Conservation (phyloP, 176 grass and related monocot genomes). For the Aechmea fasciata region DNA sequence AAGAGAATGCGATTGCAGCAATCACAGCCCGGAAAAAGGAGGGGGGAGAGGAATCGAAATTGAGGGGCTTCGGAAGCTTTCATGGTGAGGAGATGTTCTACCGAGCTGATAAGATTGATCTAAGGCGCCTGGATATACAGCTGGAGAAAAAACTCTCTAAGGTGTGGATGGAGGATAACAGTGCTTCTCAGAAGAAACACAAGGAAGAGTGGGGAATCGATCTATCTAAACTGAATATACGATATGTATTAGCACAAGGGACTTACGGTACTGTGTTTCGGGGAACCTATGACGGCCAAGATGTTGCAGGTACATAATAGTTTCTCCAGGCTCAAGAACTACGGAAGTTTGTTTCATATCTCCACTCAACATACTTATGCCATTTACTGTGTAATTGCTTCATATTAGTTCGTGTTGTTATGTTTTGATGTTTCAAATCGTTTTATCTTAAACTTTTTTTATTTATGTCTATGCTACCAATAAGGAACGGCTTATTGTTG, state of each 20-base stretch:
- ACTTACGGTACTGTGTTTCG: constrained; percentile 85
- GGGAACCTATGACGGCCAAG: constrained; percentile 57
- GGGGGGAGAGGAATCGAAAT: neutral
- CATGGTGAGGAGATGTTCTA: constrained; percentile 42
- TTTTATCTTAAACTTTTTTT: no score
- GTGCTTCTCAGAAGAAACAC: constrained; percentile 15
- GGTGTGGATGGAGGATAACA: constrained; percentile 55
- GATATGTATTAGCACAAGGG: constrained; percentile 54
- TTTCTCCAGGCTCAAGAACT: neutral
- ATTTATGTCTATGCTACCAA: no score
- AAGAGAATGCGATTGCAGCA: neutral
- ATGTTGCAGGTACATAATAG: constrained; percentile 53
- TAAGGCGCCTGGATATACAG: constrained; percentile 56
- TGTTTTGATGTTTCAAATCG: no score
- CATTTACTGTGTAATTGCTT: neutral
- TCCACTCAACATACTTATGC: neutral
- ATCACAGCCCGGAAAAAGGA: neutral
- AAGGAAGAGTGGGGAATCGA: constrained; percentile 78
- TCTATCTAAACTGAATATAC: constrained; percentile 64
- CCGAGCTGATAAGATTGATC: constrained; percentile 60
- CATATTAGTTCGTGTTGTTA: neutral
- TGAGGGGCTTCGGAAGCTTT: neutral
- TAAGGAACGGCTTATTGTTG: no score
- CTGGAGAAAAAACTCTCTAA: constrained; percentile 72
- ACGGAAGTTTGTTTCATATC: neutral